phyloP scores from a whole-genome alignment of 75 land plant species.

The Cunninghamia lanceolata region DNA sequence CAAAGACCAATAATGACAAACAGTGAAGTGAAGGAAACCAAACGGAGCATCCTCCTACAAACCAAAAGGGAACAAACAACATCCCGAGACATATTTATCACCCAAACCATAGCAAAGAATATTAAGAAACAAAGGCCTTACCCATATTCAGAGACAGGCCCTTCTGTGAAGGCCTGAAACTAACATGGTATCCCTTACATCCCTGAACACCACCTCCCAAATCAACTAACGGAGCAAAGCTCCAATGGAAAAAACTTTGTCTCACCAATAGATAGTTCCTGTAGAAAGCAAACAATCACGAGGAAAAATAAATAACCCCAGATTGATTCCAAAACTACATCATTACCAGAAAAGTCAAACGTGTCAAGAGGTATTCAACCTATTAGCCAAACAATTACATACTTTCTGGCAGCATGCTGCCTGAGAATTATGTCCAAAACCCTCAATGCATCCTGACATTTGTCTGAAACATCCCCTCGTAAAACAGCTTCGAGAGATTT shows the following conservation, averaged over 20 bases:
- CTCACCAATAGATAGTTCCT: slow-evolving; percentile 70
- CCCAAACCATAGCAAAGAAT: not conserved
- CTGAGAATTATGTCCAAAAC: slow-evolving; percentile 69
- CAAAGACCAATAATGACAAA: not conserved
- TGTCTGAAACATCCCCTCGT: slow-evolving; percentile 29
- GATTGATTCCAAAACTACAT: not conserved
- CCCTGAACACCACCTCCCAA: slow-evolving; percentile 71
- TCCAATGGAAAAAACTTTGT: slow-evolving; percentile 54
- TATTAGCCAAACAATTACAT: not conserved
- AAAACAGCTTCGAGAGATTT: slow-evolving; percentile 35
- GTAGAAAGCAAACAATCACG: not conserved
- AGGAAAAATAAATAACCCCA: not conserved
- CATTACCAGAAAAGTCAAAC: not conserved
- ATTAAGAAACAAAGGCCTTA: slow-evolving; percentile 6
- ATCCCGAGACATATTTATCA: not conserved
- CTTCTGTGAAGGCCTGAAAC: slow-evolving; percentile 47
- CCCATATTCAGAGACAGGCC: slow-evolving; percentile 77
- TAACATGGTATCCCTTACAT: slow-evolving; percentile 69
- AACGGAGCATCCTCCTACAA: not conserved
- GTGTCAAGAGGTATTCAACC: not conserved
- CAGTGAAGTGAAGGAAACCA: not conserved
- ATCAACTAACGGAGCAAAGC: slow-evolving; percentile 38
- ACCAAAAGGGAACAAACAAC: not conserved
- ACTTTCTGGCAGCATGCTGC: slow-evolving; percentile 62
- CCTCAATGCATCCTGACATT: slow-evolving; percentile 66